Base-by-base conservation (phyloP, 345 rosid species). In the Conringia planisiliqua region DNA sequence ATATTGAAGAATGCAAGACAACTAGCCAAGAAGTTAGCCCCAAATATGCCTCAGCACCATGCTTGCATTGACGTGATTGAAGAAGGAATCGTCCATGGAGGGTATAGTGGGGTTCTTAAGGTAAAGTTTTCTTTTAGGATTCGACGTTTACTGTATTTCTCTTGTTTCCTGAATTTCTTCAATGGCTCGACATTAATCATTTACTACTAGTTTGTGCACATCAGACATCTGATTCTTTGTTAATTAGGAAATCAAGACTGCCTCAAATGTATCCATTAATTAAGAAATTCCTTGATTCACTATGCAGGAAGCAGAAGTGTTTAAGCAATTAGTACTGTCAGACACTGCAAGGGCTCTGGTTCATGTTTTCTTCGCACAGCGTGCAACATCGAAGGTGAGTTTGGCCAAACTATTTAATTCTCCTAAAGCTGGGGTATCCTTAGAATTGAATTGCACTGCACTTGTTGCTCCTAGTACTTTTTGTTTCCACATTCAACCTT, bases 71-170 rank as follows among this genome's bases (percentile, higher is more conserved):
- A 91, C 79, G 93, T 90, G 62, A 91, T 94, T 36, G 98, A 94
- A 84, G 97, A 87, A 42, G 98, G 98, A 66, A 75, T 94, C 62
- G 32, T 87, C 75, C 96, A 94, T 83, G 98, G 97, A 79, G 97
- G 98, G 76, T 90, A 94, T 62, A 85, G 30, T 68, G 98, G 98
- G 35, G 88, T 91, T 81, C 85, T 94, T 10, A 83, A 87, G 98
- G 98, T 91, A 79, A 57, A 18, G 2, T 3, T 39, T 39, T 27
- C 30, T 7, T 7, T 63, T 16, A 33, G 65, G 17, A 66, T 42
- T 66, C 7, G 10, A 26, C 1, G 5, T 16, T 46, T 46, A 39
- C 62, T 27, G 26, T 50, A 13, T 66, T 30, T 44, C 57, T 38
- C 18, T 36, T n/a, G 20, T 60, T 61, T 42, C 0, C 70, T 52